Evolutionary conservation across 2,329 filamentous ascomycete species (phyloP), one percentile per base, ranked within the genome.

Genomic region (Fusarium temperatum): DNA sequence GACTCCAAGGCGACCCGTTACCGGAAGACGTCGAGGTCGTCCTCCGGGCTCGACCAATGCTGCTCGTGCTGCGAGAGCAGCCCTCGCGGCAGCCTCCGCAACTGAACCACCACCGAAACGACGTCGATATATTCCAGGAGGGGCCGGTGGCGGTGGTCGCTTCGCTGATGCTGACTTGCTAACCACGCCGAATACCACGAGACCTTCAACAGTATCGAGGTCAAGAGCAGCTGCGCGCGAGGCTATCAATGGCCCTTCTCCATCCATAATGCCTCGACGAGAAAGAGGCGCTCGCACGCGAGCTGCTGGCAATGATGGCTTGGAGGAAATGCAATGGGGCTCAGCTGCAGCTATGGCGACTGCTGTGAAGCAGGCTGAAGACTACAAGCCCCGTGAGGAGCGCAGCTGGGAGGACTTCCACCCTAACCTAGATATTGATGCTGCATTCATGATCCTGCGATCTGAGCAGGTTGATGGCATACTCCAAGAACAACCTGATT

Each of bases 351-450:
- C 95, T 35, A 94, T 95, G 30, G 94, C 95, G 57, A 95, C 94
- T 11, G 93, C 93, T 8, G 93, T 96, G 67, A 94, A 94, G 76
- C 95, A 98, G 80, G 95, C 91, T 78, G 96, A 98, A 85, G 95
- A 96, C 57, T 98, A 98, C 84, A 99, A 99, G 82, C 96, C 96
- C 38, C 89, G 96, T 79, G 96, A 99, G 84, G 96, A 99, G 85
- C 91, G 96, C 72, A 94, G 94, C 59, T 99, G 96, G 95, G 95
- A 98, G 79, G 96, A 99, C 81, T 98, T 98, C 74, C 96, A 99
- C 82, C 95, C 94, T 0, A 94, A 98, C 78, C 89, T 99, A 59
- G 95, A 98, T 84, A 95, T 98, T 55, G 94, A 98, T 64, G 89
- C 89, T 18, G 90, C 89, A 8, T 92, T 98, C 73, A 90, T 92